phyloP scores from a whole-genome alignment of 2,329 filamentous ascomycete genomes.

The Coniochaeta prunicola region DNA sequence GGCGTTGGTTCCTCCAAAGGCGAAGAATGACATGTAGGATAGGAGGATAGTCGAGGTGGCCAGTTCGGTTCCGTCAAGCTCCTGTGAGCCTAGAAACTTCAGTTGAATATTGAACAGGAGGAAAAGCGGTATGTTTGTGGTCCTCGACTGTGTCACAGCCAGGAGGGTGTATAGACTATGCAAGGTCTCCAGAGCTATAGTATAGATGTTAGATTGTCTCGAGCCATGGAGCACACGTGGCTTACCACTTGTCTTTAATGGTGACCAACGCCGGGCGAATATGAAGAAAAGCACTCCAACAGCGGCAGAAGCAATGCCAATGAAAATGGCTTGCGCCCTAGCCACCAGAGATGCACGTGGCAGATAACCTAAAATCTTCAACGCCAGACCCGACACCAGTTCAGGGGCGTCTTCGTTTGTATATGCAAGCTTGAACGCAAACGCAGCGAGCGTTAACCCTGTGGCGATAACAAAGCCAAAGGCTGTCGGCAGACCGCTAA shows the following conservation, averaged over 20 bases:
- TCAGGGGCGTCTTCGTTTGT: constrained; percentile 85
- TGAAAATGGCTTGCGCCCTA: constrained; percentile 43
- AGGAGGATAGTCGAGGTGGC: constrained; percentile 68
- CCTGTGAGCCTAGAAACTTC: constrained; percentile 37
- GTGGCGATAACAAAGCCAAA: constrained; percentile 32
- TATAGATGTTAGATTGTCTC: constrained; percentile 15
- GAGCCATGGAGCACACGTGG: constrained; percentile 6
- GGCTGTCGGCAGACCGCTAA: constrained; percentile 33
- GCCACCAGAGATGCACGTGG: constrained; percentile 37
- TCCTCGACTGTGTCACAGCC: constrained; percentile 78
- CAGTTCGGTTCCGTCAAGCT: constrained; percentile 49
- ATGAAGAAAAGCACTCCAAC: constrained; percentile 32
- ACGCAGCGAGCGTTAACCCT: constrained; percentile 43
- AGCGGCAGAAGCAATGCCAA: constrained; percentile 32
- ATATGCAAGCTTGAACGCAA: constrained; percentile 86
- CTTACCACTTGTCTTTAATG: constrained; percentile 18
- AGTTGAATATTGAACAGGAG: constrained; percentile 62
- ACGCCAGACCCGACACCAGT: constrained; percentile 48
- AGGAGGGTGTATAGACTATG: constrained; percentile 72
- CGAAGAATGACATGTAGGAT: constrained; percentile 80
- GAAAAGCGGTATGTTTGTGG: constrained; percentile 79
- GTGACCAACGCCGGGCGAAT: constrained; percentile 17
- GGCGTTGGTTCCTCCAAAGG: constrained; percentile 83
- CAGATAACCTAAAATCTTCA: constrained; percentile 30
- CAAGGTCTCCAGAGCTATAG: constrained; percentile 34